phyloP scores from a whole-genome alignment of 176 grass and related monocot genomes.

The Raddia guianensis region DNA sequence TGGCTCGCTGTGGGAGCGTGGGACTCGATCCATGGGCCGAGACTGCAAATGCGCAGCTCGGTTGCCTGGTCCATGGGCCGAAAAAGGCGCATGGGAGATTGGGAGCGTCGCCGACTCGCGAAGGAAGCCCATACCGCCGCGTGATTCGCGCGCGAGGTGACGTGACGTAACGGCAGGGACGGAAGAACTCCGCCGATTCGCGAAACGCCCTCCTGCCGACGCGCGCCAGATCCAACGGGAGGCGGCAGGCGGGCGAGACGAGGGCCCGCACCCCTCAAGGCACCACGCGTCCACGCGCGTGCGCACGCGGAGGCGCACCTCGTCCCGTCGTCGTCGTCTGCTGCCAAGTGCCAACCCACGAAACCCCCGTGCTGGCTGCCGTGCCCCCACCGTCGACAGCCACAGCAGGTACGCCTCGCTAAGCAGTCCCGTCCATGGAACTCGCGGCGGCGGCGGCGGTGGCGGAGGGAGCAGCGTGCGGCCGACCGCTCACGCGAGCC shows the following conservation, averaged over 20 bases:
- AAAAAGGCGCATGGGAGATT: background rate
- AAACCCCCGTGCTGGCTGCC: constrained; percentile 27
- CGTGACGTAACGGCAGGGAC: constrained; percentile 8
- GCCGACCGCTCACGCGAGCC: background rate
- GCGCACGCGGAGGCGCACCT: background rate
- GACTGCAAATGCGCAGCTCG: background rate
- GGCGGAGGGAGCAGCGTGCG: background rate
- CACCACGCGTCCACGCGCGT: background rate
- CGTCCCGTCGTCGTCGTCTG: constrained; percentile 15
- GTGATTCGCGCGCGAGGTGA: background rate
- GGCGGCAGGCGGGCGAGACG: constrained; percentile 13
- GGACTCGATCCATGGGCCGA: no score
- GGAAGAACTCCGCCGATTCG: constrained; percentile 34
- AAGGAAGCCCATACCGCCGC: background rate
- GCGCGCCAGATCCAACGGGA: constrained; percentile 56
- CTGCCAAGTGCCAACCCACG: constrained; percentile 14
- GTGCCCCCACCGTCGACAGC: constrained; percentile 5
- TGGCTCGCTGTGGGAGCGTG: no score
- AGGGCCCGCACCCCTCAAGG: background rate
- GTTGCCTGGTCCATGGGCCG: background rate
- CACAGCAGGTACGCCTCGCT: background rate
- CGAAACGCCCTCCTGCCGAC: constrained; percentile 32
- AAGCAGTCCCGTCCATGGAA: constrained; percentile 12
- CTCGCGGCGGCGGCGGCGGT: background rate
- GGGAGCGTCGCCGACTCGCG: no score